Evolutionary conservation across 2,329 filamentous ascomycete genomes (phyloP).

Genomic region (Calonectria pseudoreteaudii): DNA sequence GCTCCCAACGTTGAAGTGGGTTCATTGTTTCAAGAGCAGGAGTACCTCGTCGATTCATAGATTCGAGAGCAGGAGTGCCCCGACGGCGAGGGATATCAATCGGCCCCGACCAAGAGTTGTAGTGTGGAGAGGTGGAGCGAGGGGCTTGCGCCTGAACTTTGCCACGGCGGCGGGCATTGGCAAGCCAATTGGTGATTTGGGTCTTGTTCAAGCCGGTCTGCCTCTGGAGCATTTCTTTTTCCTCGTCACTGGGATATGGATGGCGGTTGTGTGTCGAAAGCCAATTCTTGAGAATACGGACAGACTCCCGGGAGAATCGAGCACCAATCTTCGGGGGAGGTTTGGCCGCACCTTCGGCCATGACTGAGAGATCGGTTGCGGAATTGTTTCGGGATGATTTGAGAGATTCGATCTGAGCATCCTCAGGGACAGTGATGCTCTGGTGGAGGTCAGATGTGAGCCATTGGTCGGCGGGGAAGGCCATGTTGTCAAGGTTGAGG

Average conservation of each 20-base stretch:
- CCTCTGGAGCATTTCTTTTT: conserved; percentile 82
- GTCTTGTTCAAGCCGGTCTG: conserved; percentile 84
- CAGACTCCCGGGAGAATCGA: conserved; percentile 83
- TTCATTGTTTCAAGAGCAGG: conserved; percentile 63
- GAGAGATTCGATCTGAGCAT: conserved; percentile 39
- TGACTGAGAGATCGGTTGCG: conserved; percentile 42
- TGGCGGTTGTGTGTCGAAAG: conserved; percentile 82
- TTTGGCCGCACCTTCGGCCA: conserved; percentile 42
- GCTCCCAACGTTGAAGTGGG: conserved; percentile 68
- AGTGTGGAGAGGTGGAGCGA: conserved; percentile 76
- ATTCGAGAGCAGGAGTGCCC: conserved; percentile 65
- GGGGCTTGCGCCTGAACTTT: conserved; percentile 78
- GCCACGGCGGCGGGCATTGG: conserved; percentile 85
- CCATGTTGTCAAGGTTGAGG: conserved; percentile 47
- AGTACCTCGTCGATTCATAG: conserved; percentile 58
- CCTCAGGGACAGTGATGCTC: conserved; percentile 47
- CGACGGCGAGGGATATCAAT: conserved; percentile 79
- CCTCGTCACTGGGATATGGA: conserved; percentile 88
- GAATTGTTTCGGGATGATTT: conserved; percentile 42
- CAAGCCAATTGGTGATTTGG: conserved; percentile 93
- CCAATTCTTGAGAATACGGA: conserved; percentile 88
- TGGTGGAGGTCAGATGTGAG: conserved; percentile 58
- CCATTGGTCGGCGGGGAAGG: conserved; percentile 61
- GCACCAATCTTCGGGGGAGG: conserved; percentile 73
- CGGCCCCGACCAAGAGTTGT: conserved; percentile 68